Percentiles rank a stretch among this genome's conserved stretches.
Conservation (phyloP, 2,329 filamentous ascomycete species). For the Stagonosporopsis vannaccii region DNA sequence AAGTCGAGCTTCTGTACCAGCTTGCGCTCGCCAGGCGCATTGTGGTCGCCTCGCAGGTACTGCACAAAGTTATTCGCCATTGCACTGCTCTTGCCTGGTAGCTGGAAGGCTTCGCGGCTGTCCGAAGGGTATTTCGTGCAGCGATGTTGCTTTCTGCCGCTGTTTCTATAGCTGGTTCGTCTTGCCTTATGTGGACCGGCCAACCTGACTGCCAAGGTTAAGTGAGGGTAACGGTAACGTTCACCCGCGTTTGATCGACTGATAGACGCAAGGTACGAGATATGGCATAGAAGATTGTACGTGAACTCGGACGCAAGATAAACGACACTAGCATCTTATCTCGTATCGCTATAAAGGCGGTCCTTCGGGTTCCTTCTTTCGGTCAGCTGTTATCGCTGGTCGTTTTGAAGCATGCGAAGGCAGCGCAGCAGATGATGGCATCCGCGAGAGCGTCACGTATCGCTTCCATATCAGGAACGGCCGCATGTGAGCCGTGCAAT, state of each 20-base stretch:
- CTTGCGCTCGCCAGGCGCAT: constrained; percentile 50
- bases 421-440: neutral
- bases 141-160: neutral
- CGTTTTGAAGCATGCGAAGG: neutral
- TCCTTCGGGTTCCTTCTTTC: constrained; percentile 12
- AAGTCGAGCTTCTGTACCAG: constrained; percentile 68
- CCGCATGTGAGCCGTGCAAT: neutral
- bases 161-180: neutral
- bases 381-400: constrained; percentile 23
- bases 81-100: neutral
- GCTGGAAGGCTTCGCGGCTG: neutral
- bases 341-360: constrained; percentile 6
- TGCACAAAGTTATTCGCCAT: constrained; percentile 41
- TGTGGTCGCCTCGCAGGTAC: constrained; percentile 47
- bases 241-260: constrained; percentile 14
- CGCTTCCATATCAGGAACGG: neutral
- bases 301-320: constrained; percentile 23
- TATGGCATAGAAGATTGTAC: constrained; percentile 20
- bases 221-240: constrained; percentile 16
- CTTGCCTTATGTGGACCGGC: constrained; percentile 12
- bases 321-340: constrained; percentile 19
- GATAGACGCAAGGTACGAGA: constrained; percentile 18
- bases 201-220: constrained; percentile 5
- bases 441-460: constrained; percentile 1
- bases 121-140: neutral